Conservation (phyloP, 495 filamentous ascomycete species). For the Jackrogersella minutella region DNA sequence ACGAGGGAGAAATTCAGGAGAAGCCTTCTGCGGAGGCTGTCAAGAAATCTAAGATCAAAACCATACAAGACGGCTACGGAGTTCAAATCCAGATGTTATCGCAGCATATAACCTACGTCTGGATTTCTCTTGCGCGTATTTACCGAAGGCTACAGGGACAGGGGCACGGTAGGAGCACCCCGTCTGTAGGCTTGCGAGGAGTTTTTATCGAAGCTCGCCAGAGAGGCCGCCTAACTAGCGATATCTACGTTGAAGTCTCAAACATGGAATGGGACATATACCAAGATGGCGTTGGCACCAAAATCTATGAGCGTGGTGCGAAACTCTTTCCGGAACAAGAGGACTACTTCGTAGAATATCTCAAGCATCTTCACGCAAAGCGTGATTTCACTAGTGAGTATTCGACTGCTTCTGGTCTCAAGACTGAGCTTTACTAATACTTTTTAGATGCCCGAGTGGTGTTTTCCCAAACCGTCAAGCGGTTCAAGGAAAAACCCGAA, state of each 20-base stretch:
- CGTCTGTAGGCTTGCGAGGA: constrained; percentile 78
- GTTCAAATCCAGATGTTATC: constrained; percentile 76
- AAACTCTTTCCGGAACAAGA: constrained; percentile 93
- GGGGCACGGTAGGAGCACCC: constrained; percentile 67
- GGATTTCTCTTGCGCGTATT: constrained; percentile 92
- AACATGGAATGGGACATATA: constrained; percentile 95
- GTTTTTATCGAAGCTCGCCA: constrained; percentile 87
- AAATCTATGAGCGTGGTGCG: constrained; percentile 93
- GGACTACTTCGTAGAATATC: constrained; percentile 87
- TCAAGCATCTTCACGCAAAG: constrained; percentile 89
- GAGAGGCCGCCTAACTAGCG: constrained; percentile 84
- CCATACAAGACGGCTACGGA: constrained; percentile 72
- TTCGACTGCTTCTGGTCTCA: neutral
- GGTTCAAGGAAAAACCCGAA: constrained; percentile 75
- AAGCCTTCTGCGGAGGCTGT: constrained; percentile 61
- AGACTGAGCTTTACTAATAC: constrained; percentile 11
- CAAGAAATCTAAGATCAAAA: constrained; percentile 71
- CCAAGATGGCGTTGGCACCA: constrained; percentile 86
- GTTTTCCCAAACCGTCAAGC: constrained; percentile 89
- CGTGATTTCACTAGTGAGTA: constrained; percentile 92
- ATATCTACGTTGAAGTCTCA: constrained; percentile 91
- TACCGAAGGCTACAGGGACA: constrained; percentile 96
- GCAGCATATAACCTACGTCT: constrained; percentile 84
- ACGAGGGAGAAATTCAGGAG: constrained; percentile 65
- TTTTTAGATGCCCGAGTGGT: constrained; percentile 86